Base-by-base conservation (phyloP, 768 basidiomycete genomes). In the Pholiota molesta region DNA sequence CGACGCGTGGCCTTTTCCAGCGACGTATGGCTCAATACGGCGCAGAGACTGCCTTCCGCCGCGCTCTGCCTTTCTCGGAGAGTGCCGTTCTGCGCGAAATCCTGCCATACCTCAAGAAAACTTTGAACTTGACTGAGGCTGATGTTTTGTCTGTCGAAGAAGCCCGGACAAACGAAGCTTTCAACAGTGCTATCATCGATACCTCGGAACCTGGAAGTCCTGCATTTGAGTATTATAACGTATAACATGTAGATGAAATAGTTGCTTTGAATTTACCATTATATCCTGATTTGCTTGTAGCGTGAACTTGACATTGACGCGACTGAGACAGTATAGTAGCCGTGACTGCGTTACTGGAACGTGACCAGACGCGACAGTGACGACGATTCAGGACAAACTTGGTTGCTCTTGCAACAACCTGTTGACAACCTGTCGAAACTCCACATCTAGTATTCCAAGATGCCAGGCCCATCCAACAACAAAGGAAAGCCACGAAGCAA, bases 191-290 rank as follows among this genome's bases (percentile, higher is more conserved):
- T 60, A 89, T 94, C 66, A 87, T 95, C 47, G 94, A 95, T 60
- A 78, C 78, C n/a, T 91, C 94, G 11, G 94, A 96, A 76, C 96
- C 96, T 35, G 94, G 92, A 10, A 82, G 78, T 37, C 95, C 95
- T 51, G 89, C 88, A 4, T 91, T 95, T 69, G 90, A 95, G 70
- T 97, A 95, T 75, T 86, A 87, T 72, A 97, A 97, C 74, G 86
- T 90, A 58, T 65, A 53, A 29, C 60, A 26, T 16, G 19, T 44
- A 44, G 42, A 21, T 44, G 19, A 14, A 37, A 4, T 37, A 37
- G 35, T 37, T 13, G 14, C 11, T 16, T 37, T 37, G 35, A 37
- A 37, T 37, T 37, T 37, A 37, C 35, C 35, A 10, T 31, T 31
- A 31, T 31, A 31, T 31, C 31, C 31, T 7, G 6, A 31, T 4